Conservation (phyloP, 768 basidiomycete species). For the Boletales sp. region DNA sequence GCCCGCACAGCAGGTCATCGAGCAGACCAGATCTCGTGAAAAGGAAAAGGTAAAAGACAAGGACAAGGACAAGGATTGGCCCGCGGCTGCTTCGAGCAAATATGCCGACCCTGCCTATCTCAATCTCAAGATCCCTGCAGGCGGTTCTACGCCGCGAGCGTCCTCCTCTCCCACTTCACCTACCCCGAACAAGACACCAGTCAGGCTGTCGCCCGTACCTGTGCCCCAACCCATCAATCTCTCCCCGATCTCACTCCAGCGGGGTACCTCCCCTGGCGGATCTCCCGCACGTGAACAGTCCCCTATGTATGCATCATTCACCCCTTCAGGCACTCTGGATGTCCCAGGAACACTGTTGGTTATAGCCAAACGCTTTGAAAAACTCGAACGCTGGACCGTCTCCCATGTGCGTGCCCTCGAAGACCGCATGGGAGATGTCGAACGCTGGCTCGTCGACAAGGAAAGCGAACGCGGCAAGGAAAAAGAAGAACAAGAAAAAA, state of each 20-base stretch:
- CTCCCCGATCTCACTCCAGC: slow-evolving; percentile 62
- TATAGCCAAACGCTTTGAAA: slow-evolving; percentile 77
- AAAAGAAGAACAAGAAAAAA: slow-evolving; percentile 36
- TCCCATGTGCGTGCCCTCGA: slow-evolving; percentile 87
- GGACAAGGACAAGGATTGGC: slow-evolving; percentile 55
- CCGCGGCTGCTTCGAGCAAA: slow-evolving; percentile 48
- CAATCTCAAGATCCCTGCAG: slow-evolving; percentile 52
- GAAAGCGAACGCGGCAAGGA: slow-evolving; percentile 53
- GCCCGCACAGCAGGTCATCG: slow-evolving; percentile 79
- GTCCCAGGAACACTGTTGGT: slow-evolving; percentile 69
- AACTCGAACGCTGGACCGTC: slow-evolving; percentile 87
- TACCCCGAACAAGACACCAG: slow-evolving; percentile 42
- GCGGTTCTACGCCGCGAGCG: slow-evolving; percentile 44
- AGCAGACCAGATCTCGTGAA: slow-evolving; percentile 66
- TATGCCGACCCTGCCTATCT: slow-evolving; percentile 54
- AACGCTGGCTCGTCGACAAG: slow-evolving; percentile 83
- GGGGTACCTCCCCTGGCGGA: slow-evolving; percentile 37
- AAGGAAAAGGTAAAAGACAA: slow-evolving; percentile 41
- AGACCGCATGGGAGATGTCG: slow-evolving; percentile 89
- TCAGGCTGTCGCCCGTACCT: slow-evolving; percentile 33
- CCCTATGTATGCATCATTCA: slow-evolving; percentile 77
- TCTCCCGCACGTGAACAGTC: slow-evolving; percentile 46
- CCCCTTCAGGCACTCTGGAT: slow-evolving; percentile 65
- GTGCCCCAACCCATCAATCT: slow-evolving; percentile 47
- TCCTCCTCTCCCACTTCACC: slow-evolving; percentile 57